These are phyloP conservation scores for Penicillium sp. DNA, from an alignment of 2,329 filamentous ascomycete species.

Conservation along the genomic window DNA sequence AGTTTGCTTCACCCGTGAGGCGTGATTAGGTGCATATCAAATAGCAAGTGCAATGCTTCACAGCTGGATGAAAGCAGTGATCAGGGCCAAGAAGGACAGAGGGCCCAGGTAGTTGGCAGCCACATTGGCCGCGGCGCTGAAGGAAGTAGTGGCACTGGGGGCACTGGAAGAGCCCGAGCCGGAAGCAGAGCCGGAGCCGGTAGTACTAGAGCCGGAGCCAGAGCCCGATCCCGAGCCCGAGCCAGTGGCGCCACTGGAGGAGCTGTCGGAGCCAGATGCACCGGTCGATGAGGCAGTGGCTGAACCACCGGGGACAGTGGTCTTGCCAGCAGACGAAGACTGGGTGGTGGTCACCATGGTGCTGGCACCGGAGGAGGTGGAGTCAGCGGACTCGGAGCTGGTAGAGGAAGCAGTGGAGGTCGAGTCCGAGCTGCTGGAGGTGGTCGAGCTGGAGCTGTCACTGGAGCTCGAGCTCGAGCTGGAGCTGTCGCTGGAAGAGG, in stretches of 20 bases:
- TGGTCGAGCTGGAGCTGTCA: conserved; percentile 2
- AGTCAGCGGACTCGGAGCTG: conserved; percentile 10
- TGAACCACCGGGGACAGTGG: conserved; percentile 10
- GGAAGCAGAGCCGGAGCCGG: conserved; percentile 10
- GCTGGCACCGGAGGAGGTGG: conserved; percentile 12
- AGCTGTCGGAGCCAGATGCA: conserved; percentile 8
- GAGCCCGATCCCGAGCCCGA: conserved; percentile 14
- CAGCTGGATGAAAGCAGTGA: conserved; percentile 32
- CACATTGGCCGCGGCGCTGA: conserved; percentile 21
- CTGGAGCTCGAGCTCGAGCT: conserved; percentile 1
- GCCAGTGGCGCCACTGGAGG: conserved; percentile 4
- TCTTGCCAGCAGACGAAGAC: conserved; percentile 9
- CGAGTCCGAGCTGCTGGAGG: conserved; percentile 5
- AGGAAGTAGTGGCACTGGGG: conserved; percentile 9
- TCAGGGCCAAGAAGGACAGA: conserved; percentile 24
- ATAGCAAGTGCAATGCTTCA: conserved; percentile 15
- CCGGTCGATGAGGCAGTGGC: conserved; percentile 8
- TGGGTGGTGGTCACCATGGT: conserved; percentile 14
- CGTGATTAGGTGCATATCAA: conserved; percentile 12
- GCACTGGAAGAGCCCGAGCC: conserved; percentile 11
- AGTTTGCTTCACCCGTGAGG: conserved; percentile 22
- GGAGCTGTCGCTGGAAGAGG: conserved; percentile 10
- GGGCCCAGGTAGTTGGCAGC: conserved; percentile 25
- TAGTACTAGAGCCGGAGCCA: conserved; percentile 13
- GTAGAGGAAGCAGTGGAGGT: conserved; percentile 16